phyloP scores from a whole-genome alignment of 2,329 filamentous ascomycete genomes.

The Penicillium thymicola region DNA sequence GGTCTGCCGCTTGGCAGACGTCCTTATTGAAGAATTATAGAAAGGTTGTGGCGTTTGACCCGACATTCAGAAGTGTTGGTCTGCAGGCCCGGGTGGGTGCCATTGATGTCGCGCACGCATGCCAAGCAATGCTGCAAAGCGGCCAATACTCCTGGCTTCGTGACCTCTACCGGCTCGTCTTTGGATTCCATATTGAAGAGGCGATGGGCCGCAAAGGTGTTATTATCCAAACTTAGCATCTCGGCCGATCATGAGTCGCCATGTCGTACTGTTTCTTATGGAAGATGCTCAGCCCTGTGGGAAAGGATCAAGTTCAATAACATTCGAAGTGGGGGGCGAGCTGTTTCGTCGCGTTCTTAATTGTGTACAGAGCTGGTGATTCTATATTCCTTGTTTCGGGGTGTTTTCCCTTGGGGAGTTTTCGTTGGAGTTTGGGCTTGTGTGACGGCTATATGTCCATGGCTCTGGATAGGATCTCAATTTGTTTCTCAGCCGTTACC shows the following conservation, averaged over 20 bases:
- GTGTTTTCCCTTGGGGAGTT: too few species aligned
- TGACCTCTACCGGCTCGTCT: conserved; percentile 80
- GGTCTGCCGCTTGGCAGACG: conserved; percentile 65
- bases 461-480: not conserved
- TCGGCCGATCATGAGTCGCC: not conserved
- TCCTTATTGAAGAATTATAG: conserved; percentile 75
- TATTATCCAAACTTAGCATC: conserved; percentile 34
- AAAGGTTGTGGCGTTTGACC: conserved; percentile 71
- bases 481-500: not conserved
- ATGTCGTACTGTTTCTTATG: not conserved
- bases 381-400: not conserved
- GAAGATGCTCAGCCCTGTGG: not conserved
- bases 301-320: not conserved
- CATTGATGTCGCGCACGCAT: conserved; percentile 74
- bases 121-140: conserved; percentile 69
- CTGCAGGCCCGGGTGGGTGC: conserved; percentile 47
- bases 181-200: conserved; percentile 79
- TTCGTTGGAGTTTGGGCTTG: not conserved
- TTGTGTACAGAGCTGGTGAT: not conserved
- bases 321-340: not conserved
- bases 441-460: not conserved
- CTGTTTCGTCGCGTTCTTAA: not conserved
- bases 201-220: conserved; percentile 64
- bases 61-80: conserved; percentile 54
- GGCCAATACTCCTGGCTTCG: conserved; percentile 74